A percentile compares a stretch with the other conserved stretches of the same genome.
These are phyloP conservation scores for Colletotrichum falcatum DNA, from an alignment of 2,329 filamentous ascomycete genomes.

Conservation along the genomic window DNA sequence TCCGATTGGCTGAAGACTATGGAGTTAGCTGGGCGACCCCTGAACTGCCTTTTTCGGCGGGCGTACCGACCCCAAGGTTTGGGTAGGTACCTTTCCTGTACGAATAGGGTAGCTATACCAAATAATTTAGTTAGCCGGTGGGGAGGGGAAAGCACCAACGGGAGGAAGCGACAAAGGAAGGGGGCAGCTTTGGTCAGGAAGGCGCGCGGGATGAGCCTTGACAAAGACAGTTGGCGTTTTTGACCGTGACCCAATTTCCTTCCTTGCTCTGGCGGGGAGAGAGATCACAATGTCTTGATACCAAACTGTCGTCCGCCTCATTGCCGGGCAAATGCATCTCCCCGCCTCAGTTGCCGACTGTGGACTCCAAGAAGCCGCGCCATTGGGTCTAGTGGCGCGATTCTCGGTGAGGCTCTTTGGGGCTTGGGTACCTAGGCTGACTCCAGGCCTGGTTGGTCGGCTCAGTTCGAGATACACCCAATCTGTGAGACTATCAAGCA, in stretches of 20 bases:
- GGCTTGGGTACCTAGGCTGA: too few relatives aligned
- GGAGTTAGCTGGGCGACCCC: constrained; percentile 11
- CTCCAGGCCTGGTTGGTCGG: neutral
- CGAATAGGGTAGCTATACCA: neutral
- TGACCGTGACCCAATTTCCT: neutral
- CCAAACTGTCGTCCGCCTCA: neutral
- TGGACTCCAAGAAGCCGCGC: neutral
- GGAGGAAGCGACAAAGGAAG: neutral
- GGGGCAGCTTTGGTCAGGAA: neutral
- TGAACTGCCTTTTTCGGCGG: constrained; percentile 9
- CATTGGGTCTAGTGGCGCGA: neutral
- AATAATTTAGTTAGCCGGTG: neutral
- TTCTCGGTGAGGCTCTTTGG: neutral
- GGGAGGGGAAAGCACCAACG: too few relatives aligned
- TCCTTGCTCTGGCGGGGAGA: constrained; percentile 17
- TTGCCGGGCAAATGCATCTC: constrained; percentile 3
- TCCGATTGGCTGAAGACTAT: constrained; percentile 10
- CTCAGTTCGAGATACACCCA: neutral
- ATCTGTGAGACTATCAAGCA: too few relatives aligned
- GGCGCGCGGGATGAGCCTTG: constrained; percentile 3
- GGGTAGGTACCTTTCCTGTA: neutral
- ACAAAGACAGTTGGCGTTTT: neutral
- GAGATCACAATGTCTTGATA: constrained; percentile 1
- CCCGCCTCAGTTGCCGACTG: neutral
- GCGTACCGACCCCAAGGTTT: neutral